These are phyloP conservation scores for Zygosaccharomyces lentus DNA, from an alignment of 805 yeast species.

Conservation along the genomic window DNA sequence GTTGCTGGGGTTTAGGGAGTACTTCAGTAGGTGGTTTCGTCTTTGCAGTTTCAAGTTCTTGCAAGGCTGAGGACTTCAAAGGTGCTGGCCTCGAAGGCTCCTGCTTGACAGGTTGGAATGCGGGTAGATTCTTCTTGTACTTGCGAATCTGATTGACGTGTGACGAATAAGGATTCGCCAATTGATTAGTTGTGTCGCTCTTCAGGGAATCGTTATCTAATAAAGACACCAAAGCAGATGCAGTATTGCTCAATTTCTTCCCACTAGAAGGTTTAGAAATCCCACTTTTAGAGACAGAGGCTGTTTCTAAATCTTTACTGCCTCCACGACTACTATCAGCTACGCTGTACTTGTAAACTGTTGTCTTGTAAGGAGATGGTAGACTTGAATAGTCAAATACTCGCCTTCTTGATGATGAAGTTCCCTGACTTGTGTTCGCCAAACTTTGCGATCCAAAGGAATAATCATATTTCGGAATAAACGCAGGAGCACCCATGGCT, in stretches of 20 bases:
- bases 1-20: slow-evolving; percentile 10
- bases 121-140: slow-evolving; percentile 9
- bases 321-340: slow-evolving; percentile 11
- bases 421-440: slow-evolving; percentile 18
- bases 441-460: slow-evolving; percentile 17
- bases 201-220: slow-evolving; percentile 32
- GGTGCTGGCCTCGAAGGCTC: neutral
- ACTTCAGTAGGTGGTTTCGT: slow-evolving; percentile 4
- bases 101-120: slow-evolving; percentile 7
- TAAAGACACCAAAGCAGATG: slow-evolving; percentile 46
- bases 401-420: slow-evolving; percentile 28
- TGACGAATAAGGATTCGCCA: slow-evolving; percentile 44
- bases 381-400: slow-evolving; percentile 38
- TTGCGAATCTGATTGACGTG: slow-evolving; percentile 17
- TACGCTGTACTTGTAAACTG: slow-evolving; percentile 30
- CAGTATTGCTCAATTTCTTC: slow-evolving; percentile 43
- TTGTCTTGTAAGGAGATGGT: slow-evolving; percentile 39
- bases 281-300: slow-evolving; percentile 2
- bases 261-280: slow-evolving; percentile 7
- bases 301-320: neutral
- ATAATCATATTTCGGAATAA: slow-evolving; percentile 35
- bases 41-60: slow-evolving; percentile 12
- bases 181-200: slow-evolving; percentile 16
- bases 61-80: slow-evolving; percentile 11
- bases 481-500: slow-evolving; percentile 33